phyloP scores from a whole-genome alignment of 805 yeast species.

The Wickerhamomyces canadensis region DNA sequence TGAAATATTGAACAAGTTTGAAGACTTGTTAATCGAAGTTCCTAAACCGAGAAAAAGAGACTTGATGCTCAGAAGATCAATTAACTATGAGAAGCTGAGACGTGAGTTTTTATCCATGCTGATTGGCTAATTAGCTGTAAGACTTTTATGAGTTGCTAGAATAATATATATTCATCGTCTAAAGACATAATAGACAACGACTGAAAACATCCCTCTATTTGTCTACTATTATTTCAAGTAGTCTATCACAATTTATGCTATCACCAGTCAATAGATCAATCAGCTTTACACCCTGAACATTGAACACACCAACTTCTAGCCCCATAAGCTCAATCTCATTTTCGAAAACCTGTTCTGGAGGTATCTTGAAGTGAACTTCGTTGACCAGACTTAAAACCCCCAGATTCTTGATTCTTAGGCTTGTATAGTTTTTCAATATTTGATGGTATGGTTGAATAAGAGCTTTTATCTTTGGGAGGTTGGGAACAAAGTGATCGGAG shows the following conservation, averaged over 20 bases:
- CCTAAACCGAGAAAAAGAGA: conserved; percentile 27
- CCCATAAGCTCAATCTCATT: conserved; percentile 58
- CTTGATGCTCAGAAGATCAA: conserved; percentile 15
- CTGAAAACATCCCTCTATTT: not conserved
- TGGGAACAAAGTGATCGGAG: conserved; percentile 17
- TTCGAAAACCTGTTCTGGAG: conserved; percentile 58
- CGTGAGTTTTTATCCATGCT: conserved; percentile 26
- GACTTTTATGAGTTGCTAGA: too few relatives aligned
- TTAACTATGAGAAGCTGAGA: conserved; percentile 25
- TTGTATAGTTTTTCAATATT: conserved; percentile 30
- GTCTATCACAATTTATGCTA: conserved; percentile 60
- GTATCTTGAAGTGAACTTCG: conserved; percentile 56
- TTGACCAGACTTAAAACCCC: conserved; percentile 63
- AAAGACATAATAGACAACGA: not conserved
- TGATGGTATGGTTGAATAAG: conserved; percentile 18
- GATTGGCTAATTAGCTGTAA: conserved; percentile 14
- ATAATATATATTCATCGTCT: too few relatives aligned
- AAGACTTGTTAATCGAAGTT: conserved; percentile 24
- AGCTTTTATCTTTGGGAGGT: conserved; percentile 21
- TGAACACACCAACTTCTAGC: conserved; percentile 57
- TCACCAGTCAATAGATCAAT: conserved; percentile 63
- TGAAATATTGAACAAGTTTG: conserved; percentile 24
- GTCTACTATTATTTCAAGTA: conserved; percentile 57
- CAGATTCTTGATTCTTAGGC: conserved; percentile 34
- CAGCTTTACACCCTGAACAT: conserved; percentile 58